Conservation (phyloP, 2,329 filamentous ascomycete genomes). For the Parastagonospora nodorum region DNA sequence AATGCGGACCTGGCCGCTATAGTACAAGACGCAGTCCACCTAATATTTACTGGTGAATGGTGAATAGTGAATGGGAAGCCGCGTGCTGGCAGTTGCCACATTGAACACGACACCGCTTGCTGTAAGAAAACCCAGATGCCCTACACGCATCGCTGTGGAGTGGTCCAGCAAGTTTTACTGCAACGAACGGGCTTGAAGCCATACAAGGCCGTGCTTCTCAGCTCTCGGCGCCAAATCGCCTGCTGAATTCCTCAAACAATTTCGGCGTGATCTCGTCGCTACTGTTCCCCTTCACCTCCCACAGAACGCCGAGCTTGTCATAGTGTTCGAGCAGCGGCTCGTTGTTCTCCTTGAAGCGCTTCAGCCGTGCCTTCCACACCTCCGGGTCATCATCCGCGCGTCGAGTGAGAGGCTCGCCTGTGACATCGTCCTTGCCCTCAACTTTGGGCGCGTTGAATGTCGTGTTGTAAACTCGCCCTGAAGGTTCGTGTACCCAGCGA, state of each 20-base stretch:
- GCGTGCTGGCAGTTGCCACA: conserved; percentile 8
- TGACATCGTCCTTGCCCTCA: conserved; percentile 83
- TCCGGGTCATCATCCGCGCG: conserved; percentile 85
- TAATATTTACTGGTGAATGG: conserved; percentile 23
- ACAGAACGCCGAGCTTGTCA: conserved; percentile 78
- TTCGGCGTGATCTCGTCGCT: conserved; percentile 96
- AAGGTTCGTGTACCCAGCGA: conserved; percentile 91
- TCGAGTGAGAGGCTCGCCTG: conserved; percentile 82
- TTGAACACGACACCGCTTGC: conserved; percentile 3
- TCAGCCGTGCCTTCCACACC: conserved; percentile 79
- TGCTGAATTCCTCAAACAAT: conserved; percentile 80
- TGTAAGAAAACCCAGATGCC: not conserved
- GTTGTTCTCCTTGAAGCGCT: conserved; percentile 86
- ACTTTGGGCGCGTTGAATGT: conserved; percentile 86
- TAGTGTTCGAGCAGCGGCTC: conserved; percentile 88
- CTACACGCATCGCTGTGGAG: not conserved
- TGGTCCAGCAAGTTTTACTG: not conserved
- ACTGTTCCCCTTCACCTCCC: conserved; percentile 84
- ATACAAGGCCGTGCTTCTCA: conserved; percentile 5
- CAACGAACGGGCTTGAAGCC: not conserved
- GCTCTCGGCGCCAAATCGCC: conserved; percentile 63
- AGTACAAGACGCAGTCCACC: conserved; percentile 6
- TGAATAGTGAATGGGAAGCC: conserved; percentile 19
- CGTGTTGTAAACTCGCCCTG: conserved; percentile 93
- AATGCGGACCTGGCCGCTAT: conserved; percentile 6